phyloP scores from a whole-genome alignment of 2,329 filamentous ascomycete genomes.

The Calonectria pteridis region DNA sequence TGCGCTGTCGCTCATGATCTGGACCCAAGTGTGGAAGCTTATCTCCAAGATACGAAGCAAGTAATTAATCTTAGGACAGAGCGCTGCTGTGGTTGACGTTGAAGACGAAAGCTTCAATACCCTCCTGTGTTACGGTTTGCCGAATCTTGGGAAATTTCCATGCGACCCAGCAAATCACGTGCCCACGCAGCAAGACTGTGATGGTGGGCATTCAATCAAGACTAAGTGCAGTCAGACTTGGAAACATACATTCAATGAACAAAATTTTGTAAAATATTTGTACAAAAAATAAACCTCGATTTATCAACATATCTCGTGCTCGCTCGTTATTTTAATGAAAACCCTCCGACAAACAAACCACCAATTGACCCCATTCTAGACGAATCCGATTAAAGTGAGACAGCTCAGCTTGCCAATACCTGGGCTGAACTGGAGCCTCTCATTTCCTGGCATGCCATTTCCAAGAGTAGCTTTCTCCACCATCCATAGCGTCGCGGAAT shows the following conservation, averaged over 20 bases:
- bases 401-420: conserved; percentile 18
- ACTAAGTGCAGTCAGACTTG: background rate
- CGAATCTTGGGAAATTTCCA: conserved; percentile 14
- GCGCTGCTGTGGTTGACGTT: background rate
- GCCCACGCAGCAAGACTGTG: background rate
- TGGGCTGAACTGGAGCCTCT: conserved; percentile 6
- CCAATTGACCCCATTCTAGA: conserved; percentile 30
- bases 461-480: conserved; percentile 26
- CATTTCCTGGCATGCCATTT: conserved; percentile 28
- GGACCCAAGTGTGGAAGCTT: background rate
- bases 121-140: background rate
- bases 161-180: conserved; percentile 19
- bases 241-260: background rate
- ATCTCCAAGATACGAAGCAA: background rate
- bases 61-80: too few relatives aligned
- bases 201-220: background rate
- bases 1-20: conserved; percentile 47
- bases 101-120: background rate
- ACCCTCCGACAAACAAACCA: background rate
- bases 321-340: conserved; percentile 8
- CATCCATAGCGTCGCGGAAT: conserved; percentile 23
- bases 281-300: background rate
- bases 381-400: conserved; percentile 38
- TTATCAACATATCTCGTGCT: conserved; percentile 2
- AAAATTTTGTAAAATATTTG: background rate